Base-by-base conservation (phyloP, 2,329 filamentous ascomycete species). In the Neopestalotiopsis clavispora region DNA sequence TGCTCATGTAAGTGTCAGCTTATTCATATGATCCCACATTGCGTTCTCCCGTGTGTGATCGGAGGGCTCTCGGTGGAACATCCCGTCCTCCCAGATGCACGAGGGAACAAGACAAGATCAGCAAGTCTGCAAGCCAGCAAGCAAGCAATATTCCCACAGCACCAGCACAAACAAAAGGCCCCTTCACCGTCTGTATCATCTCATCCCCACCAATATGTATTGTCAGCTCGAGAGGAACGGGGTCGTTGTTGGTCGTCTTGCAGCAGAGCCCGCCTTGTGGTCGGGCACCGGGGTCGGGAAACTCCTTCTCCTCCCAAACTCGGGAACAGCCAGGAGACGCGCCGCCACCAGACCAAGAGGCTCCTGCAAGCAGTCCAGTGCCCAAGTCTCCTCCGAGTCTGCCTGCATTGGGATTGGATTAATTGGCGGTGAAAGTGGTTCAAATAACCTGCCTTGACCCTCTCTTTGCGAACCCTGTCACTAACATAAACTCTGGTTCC, bases 381-480 rank as follows among this genome's bases (percentile, higher is more conserved):
- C 34, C 34, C 34, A 38, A 58, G 63, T 34, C 30, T 32, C 23
- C 49, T 28, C 49, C 30, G 38, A 65, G 28, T 38, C 45, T 17
- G 45, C n/a, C 45, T 52, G 45, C 45, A 52, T 52, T n/a, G 45
- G 45, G 45, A 40, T 38, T 38, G 34, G 34, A 38, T 38, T 52
- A 67, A 62, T 67, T 67, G 66, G 66, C 66, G 66, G 66, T 67
- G 66, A 67, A 67, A 17, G 52, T 32, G 30, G 65, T 61, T 61
- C 65, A 61, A 67, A 67, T 61, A 59, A 38, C 34, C 34, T 38
- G 34, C 57, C 23, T 38, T 52, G 45, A 52, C 45, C 45, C 45
- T 52, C 45, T 40, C 59, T 38, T 40, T 12, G 52, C 45, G 62
- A 40, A 65, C 45, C 45, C 62, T 28, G 40, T 49, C 64, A 34